A percentile compares a stretch with the other conserved stretches of the same genome.
phyloP scores from a whole-genome alignment of 2,329 filamentous ascomycete species.

The Neofusicoccum kwambonambiense region DNA sequence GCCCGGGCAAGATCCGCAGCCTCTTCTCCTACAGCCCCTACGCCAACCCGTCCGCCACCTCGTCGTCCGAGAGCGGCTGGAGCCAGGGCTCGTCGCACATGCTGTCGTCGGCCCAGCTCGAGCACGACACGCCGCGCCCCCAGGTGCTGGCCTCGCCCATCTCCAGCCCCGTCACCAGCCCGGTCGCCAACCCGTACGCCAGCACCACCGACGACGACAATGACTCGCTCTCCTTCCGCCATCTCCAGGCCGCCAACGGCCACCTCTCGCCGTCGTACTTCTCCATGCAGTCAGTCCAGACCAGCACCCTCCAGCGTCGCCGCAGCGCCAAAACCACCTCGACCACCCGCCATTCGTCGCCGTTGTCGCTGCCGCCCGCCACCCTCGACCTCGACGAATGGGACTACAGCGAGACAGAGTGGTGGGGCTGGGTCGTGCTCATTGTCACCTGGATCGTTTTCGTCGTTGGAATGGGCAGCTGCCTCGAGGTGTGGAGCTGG shows the following conservation, averaged over 20 bases:
- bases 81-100: constrained; percentile 16
- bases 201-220: constrained; percentile 79
- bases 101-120: background rate
- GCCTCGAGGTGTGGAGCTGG: constrained; percentile 95
- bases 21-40: constrained; percentile 34
- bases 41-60: constrained; percentile 34
- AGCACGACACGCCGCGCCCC: constrained; percentile 31
- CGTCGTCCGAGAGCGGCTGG: constrained; percentile 34
- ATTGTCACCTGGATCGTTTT: constrained; percentile 93
- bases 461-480: constrained; percentile 94
- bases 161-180: constrained; percentile 42
- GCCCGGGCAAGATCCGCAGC: constrained; percentile 16
- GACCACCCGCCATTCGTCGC: constrained; percentile 17
- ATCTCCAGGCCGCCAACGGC: constrained; percentile 35
- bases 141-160: constrained; percentile 35
- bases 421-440: constrained; percentile 96
- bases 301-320: constrained; percentile 28
- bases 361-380: constrained; percentile 18
- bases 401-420: constrained; percentile 93
- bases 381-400: constrained; percentile 56
- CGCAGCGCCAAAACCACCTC: constrained; percentile 27
- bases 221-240: constrained; percentile 65
- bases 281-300: constrained; percentile 38
- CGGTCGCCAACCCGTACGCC: constrained; percentile 57
- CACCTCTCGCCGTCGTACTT: constrained; percentile 34